Conservation (phyloP, 139 green algal genomes). For the Chlamydomonas incerta region DNA sequence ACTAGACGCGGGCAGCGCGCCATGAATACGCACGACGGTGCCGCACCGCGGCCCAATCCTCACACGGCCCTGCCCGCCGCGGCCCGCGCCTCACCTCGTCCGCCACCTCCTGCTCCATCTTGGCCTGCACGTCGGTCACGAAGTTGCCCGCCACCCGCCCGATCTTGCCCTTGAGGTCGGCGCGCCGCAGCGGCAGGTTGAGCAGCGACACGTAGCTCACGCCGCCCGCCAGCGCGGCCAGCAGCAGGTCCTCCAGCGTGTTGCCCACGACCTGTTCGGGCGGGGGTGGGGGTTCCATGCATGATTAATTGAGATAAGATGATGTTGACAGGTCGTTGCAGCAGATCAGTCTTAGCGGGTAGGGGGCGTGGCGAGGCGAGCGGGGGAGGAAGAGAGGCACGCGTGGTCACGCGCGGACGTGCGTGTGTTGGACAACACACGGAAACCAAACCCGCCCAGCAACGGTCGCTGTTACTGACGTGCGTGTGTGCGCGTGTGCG, state of each 20-base stretch:
- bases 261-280: slow-evolving; percentile 64
- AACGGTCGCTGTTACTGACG: no score
- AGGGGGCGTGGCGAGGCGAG: neutral
- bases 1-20: no score
- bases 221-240: slow-evolving; percentile 63
- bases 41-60: no score
- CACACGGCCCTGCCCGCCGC: neutral
- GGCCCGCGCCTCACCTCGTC: neutral
- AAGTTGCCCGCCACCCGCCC: slow-evolving; percentile 66
- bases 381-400: neutral
- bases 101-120: slow-evolving; percentile 66
- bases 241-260: slow-evolving; percentile 87
- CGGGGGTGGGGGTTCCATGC: no score
- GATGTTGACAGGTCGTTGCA: no score
- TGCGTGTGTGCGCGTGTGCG: no score
- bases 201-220: slow-evolving; percentile 81
- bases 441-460: no score
- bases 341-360: no score
- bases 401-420: no score
- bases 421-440: no score
- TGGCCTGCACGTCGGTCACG: slow-evolving; percentile 50
- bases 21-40: no score
- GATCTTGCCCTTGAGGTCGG: slow-evolving; percentile 87
- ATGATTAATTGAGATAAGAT: no score
- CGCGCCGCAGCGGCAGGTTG: slow-evolving; percentile 81